Base-by-base conservation (phyloP, 345 rosid species). In the Barbarea vulgaris region DNA sequence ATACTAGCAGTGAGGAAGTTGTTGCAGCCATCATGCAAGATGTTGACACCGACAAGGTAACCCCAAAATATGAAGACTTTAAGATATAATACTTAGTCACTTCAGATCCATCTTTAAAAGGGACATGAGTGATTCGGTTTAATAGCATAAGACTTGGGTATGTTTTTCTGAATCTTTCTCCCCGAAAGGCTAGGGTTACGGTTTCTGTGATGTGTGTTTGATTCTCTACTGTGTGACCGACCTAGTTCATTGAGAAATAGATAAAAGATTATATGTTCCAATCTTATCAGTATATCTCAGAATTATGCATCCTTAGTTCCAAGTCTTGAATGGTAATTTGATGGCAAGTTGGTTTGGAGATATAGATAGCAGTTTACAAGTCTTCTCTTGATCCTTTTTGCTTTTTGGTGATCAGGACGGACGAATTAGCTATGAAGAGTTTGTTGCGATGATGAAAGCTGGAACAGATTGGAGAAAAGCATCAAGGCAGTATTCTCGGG, bases 391-490 rank as follows among this genome's bases (percentile, higher is more conserved):
- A 53, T 63, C 5, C 6, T 31, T 61, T 69, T n/a, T 37, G 27
- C 30, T 15, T 69, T 48, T 61, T 69, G 53, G 33, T 68, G 54
- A 67, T 74, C 76, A 91, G 96, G 96, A 91, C 36, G 97, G 96
- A 22, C 85, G 91, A 34, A 89, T 91, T 71, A 89, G 96, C 69
- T 89, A 89, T 3, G 97, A 91, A 64, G 97, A 91, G 83, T 91
- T 91, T 61, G 93, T 80, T 1, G 79, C 85, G 2, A 89, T 89
- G 97, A 91, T 89, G 97, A 89, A 85, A 85, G 96, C 96, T 3
- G 97, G 97, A 21, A 91, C 96, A 4, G 97, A 91, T 73, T 91
- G 97, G 97, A 88, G 97, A 70, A 91, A 89, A 75, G 97, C 92
- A 1, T 91, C 97, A 0, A 81, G 96, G 68, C 97, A 92, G 64